These are phyloP conservation scores for Symmetrospora coprosmae DNA, from an alignment of 768 basidiomycete species.

Conservation along the genomic window DNA sequence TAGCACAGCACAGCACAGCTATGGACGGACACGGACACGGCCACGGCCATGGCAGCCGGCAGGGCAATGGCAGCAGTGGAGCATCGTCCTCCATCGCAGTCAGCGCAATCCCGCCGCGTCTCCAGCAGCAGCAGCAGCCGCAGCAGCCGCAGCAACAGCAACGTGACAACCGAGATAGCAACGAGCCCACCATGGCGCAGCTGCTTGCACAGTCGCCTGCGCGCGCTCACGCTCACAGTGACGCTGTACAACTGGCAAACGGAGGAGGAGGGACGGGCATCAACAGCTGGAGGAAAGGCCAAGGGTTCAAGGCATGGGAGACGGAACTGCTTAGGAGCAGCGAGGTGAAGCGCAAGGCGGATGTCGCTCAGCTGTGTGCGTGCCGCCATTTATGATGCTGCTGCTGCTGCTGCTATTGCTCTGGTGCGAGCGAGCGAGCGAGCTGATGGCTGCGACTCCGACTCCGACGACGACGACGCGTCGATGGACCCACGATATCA, in stretches of 20 bases:
- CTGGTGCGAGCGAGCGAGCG: background rate
- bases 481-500: no score
- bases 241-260: background rate
- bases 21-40: no score
- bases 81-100: no score
- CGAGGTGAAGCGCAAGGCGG: conserved; percentile 87
- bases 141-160: background rate
- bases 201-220: conserved; percentile 24
- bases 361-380: conserved; percentile 87
- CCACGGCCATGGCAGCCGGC: no score
- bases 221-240: background rate
- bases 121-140: conserved; percentile 2
- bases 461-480: no score
- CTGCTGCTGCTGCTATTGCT: background rate
- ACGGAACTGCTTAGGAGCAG: conserved; percentile 63
- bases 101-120: conserved; percentile 16
- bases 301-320: conserved; percentile 54
- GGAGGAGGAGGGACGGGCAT: conserved; percentile 25
- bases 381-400: background rate
- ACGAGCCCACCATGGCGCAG: conserved; percentile 29
- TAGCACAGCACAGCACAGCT: no score
- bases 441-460: no score
- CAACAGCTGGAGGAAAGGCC: conserved; percentile 32
- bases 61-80: no score
- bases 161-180: no score